Percentiles rank a stretch among this genome's conserved stretches.
These are phyloP conservation scores for Penicillium olsonii DNA, from an alignment of 2,329 filamentous ascomycete species.

Conservation along the genomic window DNA sequence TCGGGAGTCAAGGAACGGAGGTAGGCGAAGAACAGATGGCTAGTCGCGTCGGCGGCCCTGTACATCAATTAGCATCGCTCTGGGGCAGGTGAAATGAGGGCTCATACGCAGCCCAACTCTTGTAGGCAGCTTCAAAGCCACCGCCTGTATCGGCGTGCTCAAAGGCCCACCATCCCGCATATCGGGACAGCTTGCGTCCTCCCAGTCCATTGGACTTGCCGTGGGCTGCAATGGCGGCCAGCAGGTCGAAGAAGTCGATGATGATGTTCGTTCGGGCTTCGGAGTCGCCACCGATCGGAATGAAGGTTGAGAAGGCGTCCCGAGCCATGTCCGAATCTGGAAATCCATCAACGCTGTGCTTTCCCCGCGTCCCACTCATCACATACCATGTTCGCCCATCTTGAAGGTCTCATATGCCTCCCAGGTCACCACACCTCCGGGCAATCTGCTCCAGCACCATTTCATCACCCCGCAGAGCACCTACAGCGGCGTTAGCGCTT, in stretches of 20 bases:
- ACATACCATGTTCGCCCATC: constrained; percentile 82
- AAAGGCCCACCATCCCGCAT: constrained; percentile 99
- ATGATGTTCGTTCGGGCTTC: constrained; percentile 84
- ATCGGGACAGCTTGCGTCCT: constrained; percentile 87
- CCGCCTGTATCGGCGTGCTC: constrained; percentile 83
- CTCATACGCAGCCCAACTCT: constrained; percentile 75
- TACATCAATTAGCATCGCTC: constrained; percentile 28
- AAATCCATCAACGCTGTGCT: constrained; percentile 24
- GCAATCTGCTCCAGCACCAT: constrained; percentile 96
- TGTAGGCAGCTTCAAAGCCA: constrained; percentile 94
- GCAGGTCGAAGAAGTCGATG: constrained; percentile 92
- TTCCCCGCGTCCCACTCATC: constrained; percentile 1
- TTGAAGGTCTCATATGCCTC: constrained; percentile 96
- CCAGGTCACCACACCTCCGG: constrained; percentile 92
- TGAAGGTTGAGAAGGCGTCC: constrained; percentile 94
- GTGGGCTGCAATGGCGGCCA: constrained; percentile 87
- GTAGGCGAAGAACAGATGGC: constrained; percentile 97
- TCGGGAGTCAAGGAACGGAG: constrained; percentile 87
- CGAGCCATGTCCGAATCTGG: constrained; percentile 87
- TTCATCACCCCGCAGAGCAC: constrained; percentile 92
- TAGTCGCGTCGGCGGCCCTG: constrained; percentile 91
- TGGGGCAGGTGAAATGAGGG: not conserved
- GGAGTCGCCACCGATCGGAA: constrained; percentile 89
- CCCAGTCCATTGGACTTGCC: constrained; percentile 91
- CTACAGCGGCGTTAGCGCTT: constrained; percentile 49